A percentile compares a stretch with the other conserved stretches of the same genome.
phyloP scores from a whole-genome alignment of 306 rosid species.

The Cucurbita ficifolia region DNA sequence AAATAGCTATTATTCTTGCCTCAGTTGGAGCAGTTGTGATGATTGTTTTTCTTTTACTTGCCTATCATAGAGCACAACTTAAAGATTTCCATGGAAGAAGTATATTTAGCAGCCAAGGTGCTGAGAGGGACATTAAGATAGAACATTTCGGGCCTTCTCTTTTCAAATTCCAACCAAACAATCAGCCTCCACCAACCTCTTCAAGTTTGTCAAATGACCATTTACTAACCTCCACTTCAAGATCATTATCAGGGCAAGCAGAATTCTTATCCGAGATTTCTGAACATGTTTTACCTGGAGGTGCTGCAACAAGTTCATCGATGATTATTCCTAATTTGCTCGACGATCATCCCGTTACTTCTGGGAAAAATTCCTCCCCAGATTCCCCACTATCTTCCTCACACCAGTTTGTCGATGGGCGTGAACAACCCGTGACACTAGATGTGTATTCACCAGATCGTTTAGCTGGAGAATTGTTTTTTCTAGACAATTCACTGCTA shows the following conservation, averaged over 20 bases:
- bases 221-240: slow-evolving; percentile 63
- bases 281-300: slow-evolving; percentile 41
- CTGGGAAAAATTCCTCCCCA: slow-evolving; percentile 69
- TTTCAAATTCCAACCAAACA: slow-evolving; percentile 56
- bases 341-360: slow-evolving; percentile 53
- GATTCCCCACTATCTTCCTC: slow-evolving; percentile 78
- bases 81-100: slow-evolving; percentile 70
- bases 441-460: slow-evolving; percentile 93
- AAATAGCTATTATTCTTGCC: slow-evolving; percentile 84
- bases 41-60: slow-evolving; percentile 81
- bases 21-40: slow-evolving; percentile 78
- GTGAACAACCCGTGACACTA: slow-evolving; percentile 70
- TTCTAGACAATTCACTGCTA: slow-evolving; percentile 66
- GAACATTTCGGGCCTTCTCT: slow-evolving; percentile 67
- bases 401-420: slow-evolving; percentile 55
- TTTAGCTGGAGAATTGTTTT: slow-evolving; percentile 80
- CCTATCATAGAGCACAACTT: slow-evolving; percentile 61
- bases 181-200: slow-evolving; percentile 51
- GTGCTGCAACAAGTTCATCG: slow-evolving; percentile 49
- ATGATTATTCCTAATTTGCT: slow-evolving; percentile 40
- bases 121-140: slow-evolving; percentile 55
- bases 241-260: slow-evolving; percentile 62
- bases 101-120: slow-evolving; percentile 39
- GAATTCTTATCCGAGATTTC: slow-evolving; percentile 54
- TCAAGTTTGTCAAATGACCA: slow-evolving; percentile 82